phyloP scores from a whole-genome alignment of 2,329 filamentous ascomycete genomes.

The Pseudogymnoascus sp. region DNA sequence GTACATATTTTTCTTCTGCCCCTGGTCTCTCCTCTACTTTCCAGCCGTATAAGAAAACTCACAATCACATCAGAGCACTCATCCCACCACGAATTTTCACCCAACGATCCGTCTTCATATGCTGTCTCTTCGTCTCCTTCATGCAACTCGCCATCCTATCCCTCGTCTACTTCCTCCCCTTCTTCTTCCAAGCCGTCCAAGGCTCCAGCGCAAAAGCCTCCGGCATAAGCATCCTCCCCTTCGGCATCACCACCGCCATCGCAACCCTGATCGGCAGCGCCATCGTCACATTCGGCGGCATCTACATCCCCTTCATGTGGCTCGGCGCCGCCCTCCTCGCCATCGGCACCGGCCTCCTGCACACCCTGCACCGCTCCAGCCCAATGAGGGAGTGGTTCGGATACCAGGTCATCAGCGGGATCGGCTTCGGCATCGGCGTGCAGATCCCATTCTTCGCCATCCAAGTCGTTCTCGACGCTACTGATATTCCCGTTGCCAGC shows the following conservation, averaged over 20 bases:
- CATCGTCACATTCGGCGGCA: constrained; percentile 25
- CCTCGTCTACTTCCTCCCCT: constrained; percentile 34
- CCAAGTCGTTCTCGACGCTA: constrained; percentile 42
- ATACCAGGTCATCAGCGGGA: constrained; percentile 16
- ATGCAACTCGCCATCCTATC: constrained; percentile 25
- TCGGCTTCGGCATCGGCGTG: constrained; percentile 14
- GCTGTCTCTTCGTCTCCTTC: constrained; percentile 27
- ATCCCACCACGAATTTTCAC: constrained; percentile 30
- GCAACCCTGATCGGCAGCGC: constrained; percentile 25
- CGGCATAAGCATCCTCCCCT: constrained; percentile 28
- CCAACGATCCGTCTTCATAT: constrained; percentile 26
- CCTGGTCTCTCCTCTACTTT: background rate
- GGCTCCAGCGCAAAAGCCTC: constrained; percentile 32
- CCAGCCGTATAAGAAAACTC: background rate
- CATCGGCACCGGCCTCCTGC: constrained; percentile 33
- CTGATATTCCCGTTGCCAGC: constrained; percentile 42
- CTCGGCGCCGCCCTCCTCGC: constrained; percentile 22
- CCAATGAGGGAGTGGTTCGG: constrained; percentile 29
- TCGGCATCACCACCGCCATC: constrained; percentile 24
- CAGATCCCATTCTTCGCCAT: constrained; percentile 28
- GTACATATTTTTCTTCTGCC: background rate
- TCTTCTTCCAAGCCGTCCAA: constrained; percentile 39
- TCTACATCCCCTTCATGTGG: constrained; percentile 23
- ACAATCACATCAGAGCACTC: constrained; percentile 20
- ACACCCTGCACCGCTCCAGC: constrained; percentile 29